Conservation (phyloP, 768 basidiomycete genomes). For the Panaeolus papilionaceus region DNA sequence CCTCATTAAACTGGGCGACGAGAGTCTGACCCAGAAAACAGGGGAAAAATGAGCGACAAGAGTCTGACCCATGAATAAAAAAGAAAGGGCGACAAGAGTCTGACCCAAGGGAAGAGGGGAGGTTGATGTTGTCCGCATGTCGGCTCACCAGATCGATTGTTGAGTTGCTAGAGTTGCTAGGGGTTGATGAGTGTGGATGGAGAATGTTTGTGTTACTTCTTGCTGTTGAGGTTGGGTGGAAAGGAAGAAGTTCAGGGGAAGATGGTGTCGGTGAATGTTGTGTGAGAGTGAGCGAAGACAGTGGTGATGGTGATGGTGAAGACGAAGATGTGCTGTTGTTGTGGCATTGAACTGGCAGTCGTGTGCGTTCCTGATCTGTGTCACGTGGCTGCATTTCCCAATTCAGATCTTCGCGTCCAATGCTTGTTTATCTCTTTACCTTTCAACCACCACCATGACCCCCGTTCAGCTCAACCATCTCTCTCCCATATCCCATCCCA, state of each 20-base stretch:
- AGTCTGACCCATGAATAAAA: background rate
- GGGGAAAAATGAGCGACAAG: background rate
- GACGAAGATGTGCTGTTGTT: background rate
- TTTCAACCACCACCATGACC: too few relatives aligned
- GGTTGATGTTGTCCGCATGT: background rate
- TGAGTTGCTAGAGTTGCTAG: background rate
- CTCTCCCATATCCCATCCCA: background rate
- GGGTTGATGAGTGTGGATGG: background rate
- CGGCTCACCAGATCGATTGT: background rate
- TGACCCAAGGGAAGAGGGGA: background rate
- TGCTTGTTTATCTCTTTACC: too few relatives aligned
- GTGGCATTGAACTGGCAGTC: background rate
- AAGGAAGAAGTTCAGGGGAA: background rate
- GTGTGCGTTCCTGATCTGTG: background rate
- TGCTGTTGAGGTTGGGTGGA: background rate
- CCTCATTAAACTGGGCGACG: background rate
- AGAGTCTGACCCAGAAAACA: constrained; percentile 3
- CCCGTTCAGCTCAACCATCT: background rate
- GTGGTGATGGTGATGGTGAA: background rate
- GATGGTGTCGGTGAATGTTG: background rate
- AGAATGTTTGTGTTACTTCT: too few relatives aligned
- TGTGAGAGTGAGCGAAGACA: too few relatives aligned
- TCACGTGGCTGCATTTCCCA: too few relatives aligned
- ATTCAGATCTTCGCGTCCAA: too few relatives aligned
- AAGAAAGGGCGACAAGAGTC: background rate